phyloP scores from a whole-genome alignment of 2,329 filamentous ascomycete genomes.

The Alternaria consortialis region DNA sequence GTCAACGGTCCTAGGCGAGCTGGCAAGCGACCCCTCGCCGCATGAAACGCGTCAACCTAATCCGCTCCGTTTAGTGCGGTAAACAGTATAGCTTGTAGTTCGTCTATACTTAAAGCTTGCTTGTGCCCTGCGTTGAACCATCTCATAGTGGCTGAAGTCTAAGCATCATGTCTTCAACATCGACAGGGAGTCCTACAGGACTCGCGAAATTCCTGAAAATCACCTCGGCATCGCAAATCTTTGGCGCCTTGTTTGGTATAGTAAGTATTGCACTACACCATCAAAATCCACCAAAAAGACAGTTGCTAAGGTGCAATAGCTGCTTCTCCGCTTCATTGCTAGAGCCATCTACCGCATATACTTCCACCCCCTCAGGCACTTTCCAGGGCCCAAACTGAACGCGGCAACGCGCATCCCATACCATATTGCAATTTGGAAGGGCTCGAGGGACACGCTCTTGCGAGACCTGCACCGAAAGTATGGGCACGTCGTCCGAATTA shows the following conservation, averaged over 20 bases:
- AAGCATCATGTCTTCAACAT: conserved; percentile 14
- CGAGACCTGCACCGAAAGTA: conserved; percentile 51
- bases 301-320: conserved; percentile 17
- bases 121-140: background rate
- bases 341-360: conserved; percentile 50
- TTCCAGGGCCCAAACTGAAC: conserved; percentile 54
- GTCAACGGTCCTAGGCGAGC: background rate
- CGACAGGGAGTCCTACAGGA: background rate
- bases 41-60: background rate
- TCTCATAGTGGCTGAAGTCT: background rate
- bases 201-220: conserved; percentile 5
- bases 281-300: background rate
- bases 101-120: conserved; percentile 3
- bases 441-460: conserved; percentile 29
- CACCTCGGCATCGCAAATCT: conserved; percentile 8
- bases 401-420: conserved; percentile 50
- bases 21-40: background rate
- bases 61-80: background rate
- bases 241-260: conserved; percentile 9
- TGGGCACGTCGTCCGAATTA: conserved; percentile 53
- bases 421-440: conserved; percentile 33
- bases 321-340: conserved; percentile 23
- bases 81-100: background rate
- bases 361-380: conserved; percentile 48
- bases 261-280: conserved; percentile 1